Evolutionary conservation across 805 yeast genomes (phyloP).

Genomic region (Pichia cephalocereana): DNA sequence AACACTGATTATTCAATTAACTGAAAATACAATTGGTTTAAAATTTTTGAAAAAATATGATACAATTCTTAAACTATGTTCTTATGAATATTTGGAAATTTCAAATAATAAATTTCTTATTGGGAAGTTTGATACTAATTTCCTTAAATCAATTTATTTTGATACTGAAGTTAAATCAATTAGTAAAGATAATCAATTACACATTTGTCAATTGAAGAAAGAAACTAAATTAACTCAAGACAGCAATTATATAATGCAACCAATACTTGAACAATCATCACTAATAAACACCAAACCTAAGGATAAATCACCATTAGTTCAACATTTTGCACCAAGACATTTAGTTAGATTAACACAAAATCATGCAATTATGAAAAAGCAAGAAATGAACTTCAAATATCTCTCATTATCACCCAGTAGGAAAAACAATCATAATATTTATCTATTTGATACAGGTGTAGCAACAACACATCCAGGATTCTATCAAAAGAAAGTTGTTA

Average conservation of each 20-base stretch:
- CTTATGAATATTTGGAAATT: background rate
- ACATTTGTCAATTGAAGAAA: slow-evolving; percentile 8
- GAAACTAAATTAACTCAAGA: too few species aligned
- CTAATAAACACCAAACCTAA: too few species aligned
- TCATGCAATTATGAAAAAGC: slow-evolving; percentile 17
- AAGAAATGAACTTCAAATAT: slow-evolving; percentile 30
- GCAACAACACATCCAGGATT: slow-evolving; percentile 34
- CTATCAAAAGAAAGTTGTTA: slow-evolving; percentile 24
- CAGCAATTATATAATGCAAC: too few species aligned
- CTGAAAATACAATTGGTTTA: background rate
- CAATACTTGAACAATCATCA: too few species aligned
- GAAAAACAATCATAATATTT: slow-evolving; percentile 21
- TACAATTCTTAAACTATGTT: background rate
- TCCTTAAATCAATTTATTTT: slow-evolving; percentile 25
- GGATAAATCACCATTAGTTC: background rate
- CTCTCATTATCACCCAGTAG: slow-evolving; percentile 30
- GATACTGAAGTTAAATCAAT: slow-evolving; percentile 25
- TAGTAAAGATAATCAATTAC: slow-evolving; percentile 29
- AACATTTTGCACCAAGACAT: slow-evolving; percentile 31
- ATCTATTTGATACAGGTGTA: slow-evolving; percentile 31
- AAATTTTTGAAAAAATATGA: background rate
- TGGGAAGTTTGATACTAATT: slow-evolving; percentile 28
- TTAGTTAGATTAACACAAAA: slow-evolving; percentile 32
- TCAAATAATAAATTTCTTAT: slow-evolving; percentile 19
- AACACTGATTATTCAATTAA: background rate